Percentiles rank a stretch among this genome's conserved stretches.
phyloP scores from a whole-genome alignment of 257 asterid genomes.

The Solanum chilense region DNA sequence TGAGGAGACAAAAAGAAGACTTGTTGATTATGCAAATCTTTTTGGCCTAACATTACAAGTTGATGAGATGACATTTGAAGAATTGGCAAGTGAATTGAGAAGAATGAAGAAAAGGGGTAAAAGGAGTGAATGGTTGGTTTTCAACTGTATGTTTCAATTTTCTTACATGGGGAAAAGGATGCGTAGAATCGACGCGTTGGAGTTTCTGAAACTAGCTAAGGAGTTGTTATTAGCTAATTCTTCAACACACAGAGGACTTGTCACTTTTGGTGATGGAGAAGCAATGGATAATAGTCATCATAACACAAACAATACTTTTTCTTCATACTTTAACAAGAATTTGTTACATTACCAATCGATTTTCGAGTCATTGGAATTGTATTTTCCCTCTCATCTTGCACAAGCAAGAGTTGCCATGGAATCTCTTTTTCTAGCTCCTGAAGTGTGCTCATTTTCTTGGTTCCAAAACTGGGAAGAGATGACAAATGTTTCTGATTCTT shows the following conservation, averaged over 20 bases:
- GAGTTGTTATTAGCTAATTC: conserved; percentile 8
- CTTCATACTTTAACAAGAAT: conserved; percentile 28
- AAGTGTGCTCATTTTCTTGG: conserved; percentile 39
- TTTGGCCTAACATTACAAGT: conserved; percentile 27
- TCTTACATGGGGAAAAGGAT: conserved; percentile 57
- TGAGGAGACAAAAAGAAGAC: conserved; percentile 37
- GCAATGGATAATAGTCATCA: conserved; percentile 4
- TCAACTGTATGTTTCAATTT: conserved; percentile 58
- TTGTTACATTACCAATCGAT: conserved; percentile 37
- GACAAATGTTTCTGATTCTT: background rate
- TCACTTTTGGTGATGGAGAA: conserved; percentile 59
- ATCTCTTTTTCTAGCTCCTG: conserved; percentile 43
- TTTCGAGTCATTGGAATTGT: conserved; percentile 50
- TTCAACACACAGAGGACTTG: conserved; percentile 22
- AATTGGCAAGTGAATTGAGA: conserved; percentile 20
- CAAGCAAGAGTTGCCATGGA: conserved; percentile 68
- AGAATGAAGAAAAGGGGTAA: conserved; percentile 14
- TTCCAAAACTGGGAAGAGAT: conserved; percentile 29
- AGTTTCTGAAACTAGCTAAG: conserved; percentile 38
- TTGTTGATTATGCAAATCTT: conserved; percentile 32
- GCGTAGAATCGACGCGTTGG: conserved; percentile 14
- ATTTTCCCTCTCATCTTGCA: conserved; percentile 42
- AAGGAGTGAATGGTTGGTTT: conserved; percentile 39
- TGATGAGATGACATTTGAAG: conserved; percentile 30
- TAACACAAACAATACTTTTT: conserved; percentile 5